phyloP scores from a whole-genome alignment of 345 rosid genomes.

The Gossypium rotundifolium region DNA sequence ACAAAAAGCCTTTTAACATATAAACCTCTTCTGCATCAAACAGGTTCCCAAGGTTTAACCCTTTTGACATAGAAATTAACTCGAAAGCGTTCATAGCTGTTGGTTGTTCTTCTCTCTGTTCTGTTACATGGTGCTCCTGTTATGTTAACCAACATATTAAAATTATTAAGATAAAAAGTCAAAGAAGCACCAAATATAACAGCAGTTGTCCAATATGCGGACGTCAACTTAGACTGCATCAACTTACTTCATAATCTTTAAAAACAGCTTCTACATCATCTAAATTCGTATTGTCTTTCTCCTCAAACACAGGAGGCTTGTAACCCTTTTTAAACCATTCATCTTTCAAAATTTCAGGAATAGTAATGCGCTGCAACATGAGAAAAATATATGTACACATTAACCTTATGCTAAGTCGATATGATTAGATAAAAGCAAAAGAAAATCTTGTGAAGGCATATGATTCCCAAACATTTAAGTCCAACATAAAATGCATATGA shows the following conservation, averaged over 20 bases:
- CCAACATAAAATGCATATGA: not conserved
- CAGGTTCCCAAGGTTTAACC: constrained; percentile 78
- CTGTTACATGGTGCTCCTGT: constrained; percentile 83
- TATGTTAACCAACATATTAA: constrained; percentile 1
- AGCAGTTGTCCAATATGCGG: not conserved
- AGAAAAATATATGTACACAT: constrained; percentile 4
- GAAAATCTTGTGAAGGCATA: not conserved
- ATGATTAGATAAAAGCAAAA: not conserved
- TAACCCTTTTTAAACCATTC: constrained; percentile 89
- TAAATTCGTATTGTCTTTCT: constrained; percentile 62
- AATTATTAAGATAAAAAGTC: constrained; percentile 3
- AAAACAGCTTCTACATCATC: constrained; percentile 94
- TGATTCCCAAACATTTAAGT: not conserved
- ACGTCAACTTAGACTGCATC: not conserved
- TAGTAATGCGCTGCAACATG: constrained; percentile 67
- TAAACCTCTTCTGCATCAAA: constrained; percentile 80
- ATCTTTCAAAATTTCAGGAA: constrained; percentile 75
- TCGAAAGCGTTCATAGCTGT: constrained; percentile 88
- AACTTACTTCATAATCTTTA: constrained; percentile 74
- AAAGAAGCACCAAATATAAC: not conserved
- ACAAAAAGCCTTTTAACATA: not conserved
- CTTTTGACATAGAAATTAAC: constrained; percentile 86
- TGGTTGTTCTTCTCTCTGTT: constrained; percentile 84
- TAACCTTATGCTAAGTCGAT: not conserved
- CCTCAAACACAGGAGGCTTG: constrained; percentile 75